A percentile compares a stretch with the other conserved stretches of the same genome.
These are phyloP conservation scores for Barnettozyma pratensis DNA, from an alignment of 805 yeast genomes.

Conservation along the genomic window DNA sequence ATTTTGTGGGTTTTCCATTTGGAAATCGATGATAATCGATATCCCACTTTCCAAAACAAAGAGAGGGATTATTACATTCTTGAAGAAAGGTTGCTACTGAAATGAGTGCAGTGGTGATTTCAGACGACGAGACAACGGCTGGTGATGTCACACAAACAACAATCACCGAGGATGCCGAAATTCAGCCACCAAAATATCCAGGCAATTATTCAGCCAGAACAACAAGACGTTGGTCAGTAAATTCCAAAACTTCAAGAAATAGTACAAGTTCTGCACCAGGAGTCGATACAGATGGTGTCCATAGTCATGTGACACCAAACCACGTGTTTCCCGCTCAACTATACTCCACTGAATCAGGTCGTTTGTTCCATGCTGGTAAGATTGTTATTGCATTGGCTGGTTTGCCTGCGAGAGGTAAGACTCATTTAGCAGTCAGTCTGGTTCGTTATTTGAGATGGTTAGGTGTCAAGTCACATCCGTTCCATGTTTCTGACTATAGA, in stretches of 20 bases:
- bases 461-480: constrained; percentile 88
- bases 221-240: constrained; percentile 42
- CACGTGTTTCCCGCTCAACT: constrained; percentile 88
- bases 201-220: constrained; percentile 56
- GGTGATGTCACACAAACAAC: constrained; percentile 1
- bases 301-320: constrained; percentile 51
- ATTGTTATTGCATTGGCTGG: constrained; percentile 87
- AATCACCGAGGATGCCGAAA: constrained; percentile 11
- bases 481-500: constrained; percentile 90
- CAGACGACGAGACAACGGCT: constrained; percentile 24
- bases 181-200: constrained; percentile 38
- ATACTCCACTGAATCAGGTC: constrained; percentile 88
- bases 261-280: constrained; percentile 12
- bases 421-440: constrained; percentile 84
- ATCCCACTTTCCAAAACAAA: background rate
- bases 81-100: background rate
- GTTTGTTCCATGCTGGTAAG: constrained; percentile 93
- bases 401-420: constrained; percentile 93
- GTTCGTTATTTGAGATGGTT: constrained; percentile 94
- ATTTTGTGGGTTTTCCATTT: background rate
- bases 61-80: too few relatives aligned
- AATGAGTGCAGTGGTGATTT: constrained; percentile 29
- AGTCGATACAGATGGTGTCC: constrained; percentile 61
- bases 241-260: constrained; percentile 10
- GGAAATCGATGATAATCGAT: too few relatives aligned